Conservation (phyloP, 306 rosid genomes). For the Dryas drummondii region DNA sequence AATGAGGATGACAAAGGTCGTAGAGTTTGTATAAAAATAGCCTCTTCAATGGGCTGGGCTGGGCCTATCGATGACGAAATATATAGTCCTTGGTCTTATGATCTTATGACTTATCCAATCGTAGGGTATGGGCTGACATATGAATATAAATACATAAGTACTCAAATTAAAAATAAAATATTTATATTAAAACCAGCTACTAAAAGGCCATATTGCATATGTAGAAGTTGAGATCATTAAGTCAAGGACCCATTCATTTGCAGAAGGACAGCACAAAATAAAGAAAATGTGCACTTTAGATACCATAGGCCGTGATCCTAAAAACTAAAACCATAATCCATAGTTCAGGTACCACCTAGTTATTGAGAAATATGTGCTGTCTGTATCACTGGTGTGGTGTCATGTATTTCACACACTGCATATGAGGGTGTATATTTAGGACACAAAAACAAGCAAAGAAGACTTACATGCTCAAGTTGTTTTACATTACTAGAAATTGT, state of each 20-base stretch:
- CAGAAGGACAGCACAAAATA: not conserved
- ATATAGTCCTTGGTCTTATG: too few relatives aligned
- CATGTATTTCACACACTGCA: not conserved
- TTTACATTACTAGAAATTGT: constrained; percentile 32
- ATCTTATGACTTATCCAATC: too few relatives aligned
- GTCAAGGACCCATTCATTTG: not conserved
- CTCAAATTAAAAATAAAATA: too few relatives aligned
- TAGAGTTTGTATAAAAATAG: too few relatives aligned
- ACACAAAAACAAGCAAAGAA: not conserved
- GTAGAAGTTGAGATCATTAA: not conserved
- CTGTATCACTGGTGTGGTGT: not conserved
- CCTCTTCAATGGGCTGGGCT: too few relatives aligned
- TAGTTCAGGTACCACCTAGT: not conserved
- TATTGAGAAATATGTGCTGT: not conserved
- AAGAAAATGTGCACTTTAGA: not conserved
- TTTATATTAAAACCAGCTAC: too few relatives aligned
- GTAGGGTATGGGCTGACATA: too few relatives aligned
- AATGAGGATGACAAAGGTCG: too few relatives aligned
- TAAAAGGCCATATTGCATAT: not conserved
- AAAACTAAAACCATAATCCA: not conserved
- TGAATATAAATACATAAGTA: too few relatives aligned
- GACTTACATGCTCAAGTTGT: constrained; percentile 30
- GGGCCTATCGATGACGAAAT: too few relatives aligned
- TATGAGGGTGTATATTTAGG: not conserved
- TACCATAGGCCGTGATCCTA: too few relatives aligned